phyloP scores from a whole-genome alignment of 306 rosid genomes.

The Fragaria iinumae region DNA sequence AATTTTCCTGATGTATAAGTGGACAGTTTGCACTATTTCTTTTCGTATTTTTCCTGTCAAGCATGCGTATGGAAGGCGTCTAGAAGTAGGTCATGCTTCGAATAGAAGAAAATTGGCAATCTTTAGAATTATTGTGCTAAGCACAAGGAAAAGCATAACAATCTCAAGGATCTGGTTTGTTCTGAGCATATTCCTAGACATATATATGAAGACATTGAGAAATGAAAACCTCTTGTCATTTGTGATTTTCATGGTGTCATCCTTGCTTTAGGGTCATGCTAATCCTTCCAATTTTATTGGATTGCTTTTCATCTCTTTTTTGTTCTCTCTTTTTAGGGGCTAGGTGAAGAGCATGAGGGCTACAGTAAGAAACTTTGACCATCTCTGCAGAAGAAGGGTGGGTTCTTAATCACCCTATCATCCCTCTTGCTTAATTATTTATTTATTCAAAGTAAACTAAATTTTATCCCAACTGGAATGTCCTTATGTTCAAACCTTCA shows the following conservation, averaged over 20 bases:
- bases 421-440: not conserved
- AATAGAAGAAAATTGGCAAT: not conserved
- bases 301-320: not conserved
- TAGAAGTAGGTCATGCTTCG: not conserved
- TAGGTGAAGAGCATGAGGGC: constrained; percentile 14
- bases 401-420: not conserved
- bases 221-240: not conserved
- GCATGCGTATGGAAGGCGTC: not conserved
- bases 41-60: not conserved
- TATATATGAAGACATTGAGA: not conserved
- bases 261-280: not conserved
- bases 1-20: not conserved
- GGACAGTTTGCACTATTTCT: not conserved
- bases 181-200: not conserved
- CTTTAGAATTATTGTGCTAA: not conserved
- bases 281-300: not conserved
- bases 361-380: constrained; percentile 13
- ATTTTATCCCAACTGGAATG: not conserved
- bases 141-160: not conserved
- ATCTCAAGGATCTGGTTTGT: not conserved
- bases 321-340: not conserved
- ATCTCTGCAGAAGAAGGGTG: not conserved
- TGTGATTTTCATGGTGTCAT: not conserved
- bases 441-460: not conserved
- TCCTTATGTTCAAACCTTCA: not conserved